A percentile compares a stretch with the other conserved stretches of the same genome.
These are phyloP conservation scores for Samsoniella hepiali DNA, from an alignment of 2,329 filamentous ascomycete species.

Conservation along the genomic window DNA sequence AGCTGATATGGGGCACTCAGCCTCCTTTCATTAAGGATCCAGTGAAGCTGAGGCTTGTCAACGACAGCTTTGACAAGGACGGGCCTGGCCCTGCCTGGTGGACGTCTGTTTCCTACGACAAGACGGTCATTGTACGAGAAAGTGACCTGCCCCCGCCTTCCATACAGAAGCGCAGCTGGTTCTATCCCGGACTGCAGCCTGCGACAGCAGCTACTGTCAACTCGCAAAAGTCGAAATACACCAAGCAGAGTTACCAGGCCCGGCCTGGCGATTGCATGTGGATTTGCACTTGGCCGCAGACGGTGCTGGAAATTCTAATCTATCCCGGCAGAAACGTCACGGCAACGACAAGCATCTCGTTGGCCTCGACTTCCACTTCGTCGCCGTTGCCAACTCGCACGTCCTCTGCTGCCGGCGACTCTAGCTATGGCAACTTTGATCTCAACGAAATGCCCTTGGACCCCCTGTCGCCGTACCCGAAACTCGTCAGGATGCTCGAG, in stretches of 20 bases:
- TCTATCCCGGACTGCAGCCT: constrained; percentile 19
- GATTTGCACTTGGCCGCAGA: constrained; percentile 58
- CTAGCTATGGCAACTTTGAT: constrained; percentile 20
- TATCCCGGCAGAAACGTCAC: constrained; percentile 53
- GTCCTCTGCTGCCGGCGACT: neutral
- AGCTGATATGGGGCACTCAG: constrained; percentile 53
- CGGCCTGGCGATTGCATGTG: constrained; percentile 51
- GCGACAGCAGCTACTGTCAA: constrained; percentile 15
- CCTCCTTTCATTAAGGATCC: constrained; percentile 43
- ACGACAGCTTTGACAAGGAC: constrained; percentile 44
- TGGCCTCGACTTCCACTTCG: constrained; percentile 20
- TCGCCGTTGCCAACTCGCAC: constrained; percentile 18
- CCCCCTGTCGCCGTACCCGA: constrained; percentile 43
- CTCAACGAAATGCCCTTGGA: constrained; percentile 15
- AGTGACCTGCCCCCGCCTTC: constrained; percentile 27
- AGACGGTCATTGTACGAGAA: constrained; percentile 53
- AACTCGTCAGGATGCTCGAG: constrained; percentile 54
- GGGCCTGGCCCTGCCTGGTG: constrained; percentile 54
- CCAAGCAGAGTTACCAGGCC: constrained; percentile 28
- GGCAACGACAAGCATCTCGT: constrained; percentile 20
- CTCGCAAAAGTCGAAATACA: constrained; percentile 28
- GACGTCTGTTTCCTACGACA: constrained; percentile 50
- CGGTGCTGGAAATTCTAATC: constrained; percentile 54
- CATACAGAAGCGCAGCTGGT: constrained; percentile 30
- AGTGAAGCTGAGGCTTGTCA: constrained; percentile 45